These are phyloP conservation scores for Chlorella sp. DNA, from an alignment of 139 green algal species.

Conservation along the genomic window DNA sequence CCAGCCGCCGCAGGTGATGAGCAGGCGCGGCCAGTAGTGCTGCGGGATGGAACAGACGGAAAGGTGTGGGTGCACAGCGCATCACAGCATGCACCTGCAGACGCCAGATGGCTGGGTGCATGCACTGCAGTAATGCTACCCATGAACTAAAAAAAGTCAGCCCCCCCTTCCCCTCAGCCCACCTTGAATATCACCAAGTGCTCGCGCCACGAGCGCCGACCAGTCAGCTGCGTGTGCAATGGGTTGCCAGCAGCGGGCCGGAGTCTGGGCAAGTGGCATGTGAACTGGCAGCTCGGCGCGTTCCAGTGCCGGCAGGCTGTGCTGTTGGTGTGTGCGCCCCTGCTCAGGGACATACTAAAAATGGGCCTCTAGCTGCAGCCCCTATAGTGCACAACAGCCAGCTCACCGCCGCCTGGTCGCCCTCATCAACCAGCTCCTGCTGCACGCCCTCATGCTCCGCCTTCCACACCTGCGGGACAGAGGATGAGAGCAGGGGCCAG, in stretches of 20 bases:
- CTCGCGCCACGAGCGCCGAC: conserved; percentile 19
- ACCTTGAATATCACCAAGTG: conserved; percentile 33
- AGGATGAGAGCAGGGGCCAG: not conserved
- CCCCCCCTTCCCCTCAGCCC: too few relatives aligned
- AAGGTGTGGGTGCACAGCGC: too few relatives aligned
- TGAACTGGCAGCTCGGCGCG: too few relatives aligned
- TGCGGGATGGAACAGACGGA: not conserved
- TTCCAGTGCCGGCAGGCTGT: too few relatives aligned
- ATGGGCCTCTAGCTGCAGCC: too few relatives aligned
- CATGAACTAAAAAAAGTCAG: too few relatives aligned
- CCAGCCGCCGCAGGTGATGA: conserved; percentile 52
- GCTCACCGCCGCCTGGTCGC: conserved; percentile 1
- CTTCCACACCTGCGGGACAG: conserved; percentile 19
- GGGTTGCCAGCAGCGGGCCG: too few relatives aligned
- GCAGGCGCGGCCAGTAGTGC: conserved; percentile 46
- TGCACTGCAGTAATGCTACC: too few relatives aligned
- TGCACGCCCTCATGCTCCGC: conserved; percentile 13
- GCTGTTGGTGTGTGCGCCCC: not conserved
- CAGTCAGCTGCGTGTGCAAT: not conserved
- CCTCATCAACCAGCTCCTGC: not conserved
- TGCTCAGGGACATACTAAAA: not conserved
- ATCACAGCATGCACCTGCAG: too few relatives aligned
- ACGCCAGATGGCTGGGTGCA: too few relatives aligned
- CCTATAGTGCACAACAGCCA: too few relatives aligned
- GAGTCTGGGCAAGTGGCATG: too few relatives aligned